Conservation (phyloP, 2,329 filamentous ascomycete species). For the Aspergillus clavatus region DNA sequence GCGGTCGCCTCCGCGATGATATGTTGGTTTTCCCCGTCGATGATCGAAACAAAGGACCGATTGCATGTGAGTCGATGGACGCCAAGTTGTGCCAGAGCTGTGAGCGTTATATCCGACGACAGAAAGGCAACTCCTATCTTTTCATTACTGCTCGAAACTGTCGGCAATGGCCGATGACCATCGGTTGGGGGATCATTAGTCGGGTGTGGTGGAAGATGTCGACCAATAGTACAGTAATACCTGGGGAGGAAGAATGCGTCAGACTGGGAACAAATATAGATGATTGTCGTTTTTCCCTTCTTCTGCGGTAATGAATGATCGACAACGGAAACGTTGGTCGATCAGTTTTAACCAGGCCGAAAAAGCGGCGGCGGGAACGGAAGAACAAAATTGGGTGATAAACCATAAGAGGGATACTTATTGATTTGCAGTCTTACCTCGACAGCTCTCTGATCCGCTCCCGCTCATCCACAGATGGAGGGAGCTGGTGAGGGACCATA, state of each 20-base stretch:
- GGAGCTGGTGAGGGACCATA: conserved; percentile 1
- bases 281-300: neutral
- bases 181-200: neutral
- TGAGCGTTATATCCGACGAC: conserved; percentile 37
- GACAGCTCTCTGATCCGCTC: conserved; percentile 16
- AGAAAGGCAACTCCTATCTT: conserved; percentile 1
- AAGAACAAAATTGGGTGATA: neutral
- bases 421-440: conserved; percentile 3
- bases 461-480: conserved; percentile 10
- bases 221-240: conserved; percentile 14
- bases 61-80: conserved; percentile 41
- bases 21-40: conserved; percentile 47
- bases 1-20: conserved; percentile 51
- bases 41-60: conserved; percentile 49
- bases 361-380: no score
- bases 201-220: neutral
- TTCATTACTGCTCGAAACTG: neutral
- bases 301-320: neutral
- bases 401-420: no score
- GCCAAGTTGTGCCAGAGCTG: conserved; percentile 49
- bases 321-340: neutral
- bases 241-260: neutral
- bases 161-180: neutral
- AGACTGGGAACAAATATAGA: neutral
- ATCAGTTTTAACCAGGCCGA: neutral